Conservation (phyloP, 1,284 basidiomycete genomes). For the Takashimella tepidaria region DNA sequence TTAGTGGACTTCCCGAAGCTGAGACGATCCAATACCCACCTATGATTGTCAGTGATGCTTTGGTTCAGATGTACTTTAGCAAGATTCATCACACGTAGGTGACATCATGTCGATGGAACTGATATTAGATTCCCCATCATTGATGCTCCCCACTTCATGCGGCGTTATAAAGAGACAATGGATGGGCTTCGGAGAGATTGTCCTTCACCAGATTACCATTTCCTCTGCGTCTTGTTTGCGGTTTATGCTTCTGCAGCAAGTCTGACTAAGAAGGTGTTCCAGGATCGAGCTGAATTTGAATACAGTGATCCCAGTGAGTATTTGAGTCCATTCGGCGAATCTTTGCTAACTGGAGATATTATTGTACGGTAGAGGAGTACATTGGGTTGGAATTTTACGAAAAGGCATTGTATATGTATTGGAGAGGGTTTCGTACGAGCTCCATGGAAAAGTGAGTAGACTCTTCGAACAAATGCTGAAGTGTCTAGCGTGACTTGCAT, state of each 20-base stretch:
- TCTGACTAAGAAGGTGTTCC: constrained; percentile 7
- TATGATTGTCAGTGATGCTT: constrained; percentile 8
- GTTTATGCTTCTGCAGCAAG: constrained; percentile 12
- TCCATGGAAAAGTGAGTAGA: constrained; percentile 9
- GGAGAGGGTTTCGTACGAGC: constrained; percentile 6
- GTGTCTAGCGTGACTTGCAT: constrained; percentile 10
- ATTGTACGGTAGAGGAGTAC: constrained; percentile 4
- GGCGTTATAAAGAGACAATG: constrained; percentile 3
- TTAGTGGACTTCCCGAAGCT: constrained; percentile 3
- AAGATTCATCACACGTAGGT: constrained; percentile 12
- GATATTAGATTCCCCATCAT: constrained; percentile 4
- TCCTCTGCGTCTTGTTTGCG: constrained; percentile 13
- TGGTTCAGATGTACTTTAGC: constrained; percentile 11
- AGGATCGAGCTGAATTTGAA: constrained; percentile 6
- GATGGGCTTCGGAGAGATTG: not conserved
- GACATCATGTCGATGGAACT: not conserved
- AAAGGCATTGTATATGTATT: constrained; percentile 13
- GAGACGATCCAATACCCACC: constrained; percentile 10
- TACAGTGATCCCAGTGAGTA: constrained; percentile 8
- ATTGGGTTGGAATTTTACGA: constrained; percentile 15
- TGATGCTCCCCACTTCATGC: constrained; percentile 1
- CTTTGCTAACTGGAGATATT: not conserved
- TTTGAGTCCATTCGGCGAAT: no score
- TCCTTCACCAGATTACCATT: constrained; percentile 6
- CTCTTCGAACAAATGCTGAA: not conserved